Base-by-base conservation (phyloP, 176 grass and related monocot genomes). In the Panicum miliaceum region DNA sequence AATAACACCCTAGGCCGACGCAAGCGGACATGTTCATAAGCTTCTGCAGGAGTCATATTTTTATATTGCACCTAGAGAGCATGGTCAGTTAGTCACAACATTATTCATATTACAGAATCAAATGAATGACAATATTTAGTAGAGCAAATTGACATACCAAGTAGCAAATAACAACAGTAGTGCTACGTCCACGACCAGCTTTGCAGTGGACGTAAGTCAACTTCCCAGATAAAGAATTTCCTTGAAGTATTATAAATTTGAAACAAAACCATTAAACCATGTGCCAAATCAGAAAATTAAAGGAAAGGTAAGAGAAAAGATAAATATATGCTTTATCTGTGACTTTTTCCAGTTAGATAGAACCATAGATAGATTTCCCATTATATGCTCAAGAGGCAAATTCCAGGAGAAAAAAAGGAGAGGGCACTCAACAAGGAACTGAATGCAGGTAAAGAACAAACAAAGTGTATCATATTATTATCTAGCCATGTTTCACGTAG, bases 151-250 rank as follows among this genome's bases (percentile, higher is more conserved):
- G 29, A 8, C 81, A 25, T 52, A 99, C 93, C 96, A 99, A 92
- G 71, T 96, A 99, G 88, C 96, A 99, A 63, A 99, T 88, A 62
- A 99, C 96, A 84, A 99, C 89, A 12, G 96, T 99, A 38, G 93
- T 96, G 91, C 93, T 99, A 37, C 96, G 93, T 26, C 96, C 96
- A 72, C 93, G 91, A 71, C 96, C 96, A 87, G 96, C 96, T 99
- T 99, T 99, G 90, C 96, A 99, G 64, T 99, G 96, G 71, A 99
- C 93, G 84, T 99, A 99, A 36, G 93, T 94, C 63, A 77, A 87
- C 70, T 94, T 94, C 75, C 88, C 91, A 84, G 80, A 81, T 27
- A 71, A 81, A 76, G 90, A 78, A 69, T 92, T 94, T 65, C 81
- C 92, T 94, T 84, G 62, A 83, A 84, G 67, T 52, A 81, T 67